A percentile compares a stretch with the other conserved stretches of the same genome.
phyloP scores from a whole-genome alignment of 352 stramenopile species.

The Pythium chondricola region DNA sequence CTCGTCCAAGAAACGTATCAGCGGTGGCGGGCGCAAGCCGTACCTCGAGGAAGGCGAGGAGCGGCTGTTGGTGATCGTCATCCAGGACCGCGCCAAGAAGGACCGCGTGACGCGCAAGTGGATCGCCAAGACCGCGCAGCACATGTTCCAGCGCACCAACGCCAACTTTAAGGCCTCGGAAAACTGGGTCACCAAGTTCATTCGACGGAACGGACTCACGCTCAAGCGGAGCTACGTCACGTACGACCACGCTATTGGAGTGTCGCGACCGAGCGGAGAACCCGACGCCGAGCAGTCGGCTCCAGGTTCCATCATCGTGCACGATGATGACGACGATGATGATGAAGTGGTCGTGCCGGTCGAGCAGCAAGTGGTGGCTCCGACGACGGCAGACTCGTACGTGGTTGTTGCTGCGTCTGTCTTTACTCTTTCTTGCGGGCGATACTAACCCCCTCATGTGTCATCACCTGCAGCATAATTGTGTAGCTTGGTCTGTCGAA shows the following conservation, averaged over 20 bases:
- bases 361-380: conserved; percentile 3
- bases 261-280: too few relatives aligned
- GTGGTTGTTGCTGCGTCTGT: too few relatives aligned
- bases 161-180: conserved; percentile 69
- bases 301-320: conserved; percentile 12
- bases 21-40: conserved; percentile 60
- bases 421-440: too few relatives aligned
- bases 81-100: conserved; percentile 72
- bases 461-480: too few relatives aligned
- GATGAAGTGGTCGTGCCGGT: conserved; percentile 10
- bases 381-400: too few relatives aligned
- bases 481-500: too few relatives aligned
- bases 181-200: conserved; percentile 85
- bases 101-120: conserved; percentile 75
- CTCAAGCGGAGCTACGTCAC: conserved; percentile 75
- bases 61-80: conserved; percentile 65
- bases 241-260: conserved; percentile 34
- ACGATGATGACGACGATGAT: conserved; percentile 20
- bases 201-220: conserved; percentile 66
- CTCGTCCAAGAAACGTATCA: conserved; percentile 66
- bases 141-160: conserved; percentile 78
- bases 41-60: conserved; percentile 66
- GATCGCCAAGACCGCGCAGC: conserved; percentile 79
- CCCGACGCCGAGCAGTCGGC: not conserved
- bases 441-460: too few relatives aligned